Base-by-base conservation (phyloP, 495 filamentous ascomycete species). In the Penicillium pulvis region DNA sequence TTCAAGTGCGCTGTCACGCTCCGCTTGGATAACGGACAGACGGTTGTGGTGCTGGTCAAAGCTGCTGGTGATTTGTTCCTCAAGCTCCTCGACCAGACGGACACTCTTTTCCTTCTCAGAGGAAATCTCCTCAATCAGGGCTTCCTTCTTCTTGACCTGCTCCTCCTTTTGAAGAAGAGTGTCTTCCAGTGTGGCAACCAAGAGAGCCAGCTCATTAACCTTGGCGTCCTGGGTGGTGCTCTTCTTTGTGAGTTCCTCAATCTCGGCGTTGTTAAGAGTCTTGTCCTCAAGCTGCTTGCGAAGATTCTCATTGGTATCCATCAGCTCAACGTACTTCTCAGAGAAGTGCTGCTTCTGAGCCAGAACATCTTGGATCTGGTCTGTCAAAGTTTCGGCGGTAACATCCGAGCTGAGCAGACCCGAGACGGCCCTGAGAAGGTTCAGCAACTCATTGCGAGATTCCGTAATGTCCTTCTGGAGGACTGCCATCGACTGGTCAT, bases 1-100 rank as follows among this genome's bases (percentile, higher is more conserved):
- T 49, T 76, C 76, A 35, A 81, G 62, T 12, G 72, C 77, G 51
- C 81, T 78, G 39, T 77, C 71, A 60, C 80, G 78, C 60, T 84
- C 82, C 35, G 79, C 60, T 71, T 87, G 67, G 74, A 92, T 77
- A 79, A 83, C 68, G 68, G 90, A 88, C 12, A 91, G 74, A 64
- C 93, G 90, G 71, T 91, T 93, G 69, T 96, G 90, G 62, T 93
- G 91, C 67, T 96, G 91, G 57, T 98, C 94, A 70, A 89, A 98
- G 73, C 91, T 97, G 68, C 81, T 91, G 59, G 90, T 88, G n/a
- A 99, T 85, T 65, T 99, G 93, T 59, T 99, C 92, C 71, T 99
- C 94, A 17, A 99, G 86, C 73, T 98, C 94, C 67, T 97, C 92
- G 8, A 98, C 89, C 9, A 99, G 78, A 45, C 90, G 86, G 16